Base-by-base conservation (phyloP, 1,284 basidiomycete genomes). In the Pseudozyma flocculosa region DNA sequence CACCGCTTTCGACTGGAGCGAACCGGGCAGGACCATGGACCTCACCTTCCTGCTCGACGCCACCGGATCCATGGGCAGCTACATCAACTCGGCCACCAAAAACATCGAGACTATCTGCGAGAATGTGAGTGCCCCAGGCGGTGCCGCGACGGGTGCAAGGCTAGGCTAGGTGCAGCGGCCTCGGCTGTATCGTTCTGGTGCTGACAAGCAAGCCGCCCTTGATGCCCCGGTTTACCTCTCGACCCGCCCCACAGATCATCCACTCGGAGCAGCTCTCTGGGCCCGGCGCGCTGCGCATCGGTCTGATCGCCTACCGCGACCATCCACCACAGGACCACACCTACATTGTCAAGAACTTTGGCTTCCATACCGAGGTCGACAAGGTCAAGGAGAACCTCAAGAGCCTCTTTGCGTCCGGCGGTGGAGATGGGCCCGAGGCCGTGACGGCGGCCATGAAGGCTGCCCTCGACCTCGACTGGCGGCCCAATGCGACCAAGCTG, bases 71-170 rank as follows among this genome's bases (percentile, higher is more conserved):
- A 78, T 78, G 75, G 74, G 74, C n/a, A 68, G 64, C 44, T 78
- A 76, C 52, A 66, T 69, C 48, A 54, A 52, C 32, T 75, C 73
- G 11, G 92, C 93, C n/a, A 94, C 93, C 8, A 90, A 89, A 82
- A 97, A 99, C 80, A 96, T 98, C 80, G 90, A 94, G 74, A 85
- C 89, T 76, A 99, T 99, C 75, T 95, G 92, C 79, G 89, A 89
- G 53, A 88, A 91, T 80, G 63, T 61, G 41, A 24, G 41, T n/a
- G n/a, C n/a, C n/a, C n/a, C n/a, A 8, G 8, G 39, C 32, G 32
- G 32, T 40, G 23, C 30, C 40, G n/a, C n/a, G n/a, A n/a, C n/a
- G n/a, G n/a, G n/a, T n/a, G n/a, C n/a, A n/a, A n/a, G n/a, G n/a
- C n/a, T n/a, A n/a, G n/a, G n/a, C n/a, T n/a, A n/a, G n/a, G n/a